These are phyloP conservation scores for Arachis stenosperma DNA, from an alignment of 306 rosid species.

Conservation along the genomic window DNA sequence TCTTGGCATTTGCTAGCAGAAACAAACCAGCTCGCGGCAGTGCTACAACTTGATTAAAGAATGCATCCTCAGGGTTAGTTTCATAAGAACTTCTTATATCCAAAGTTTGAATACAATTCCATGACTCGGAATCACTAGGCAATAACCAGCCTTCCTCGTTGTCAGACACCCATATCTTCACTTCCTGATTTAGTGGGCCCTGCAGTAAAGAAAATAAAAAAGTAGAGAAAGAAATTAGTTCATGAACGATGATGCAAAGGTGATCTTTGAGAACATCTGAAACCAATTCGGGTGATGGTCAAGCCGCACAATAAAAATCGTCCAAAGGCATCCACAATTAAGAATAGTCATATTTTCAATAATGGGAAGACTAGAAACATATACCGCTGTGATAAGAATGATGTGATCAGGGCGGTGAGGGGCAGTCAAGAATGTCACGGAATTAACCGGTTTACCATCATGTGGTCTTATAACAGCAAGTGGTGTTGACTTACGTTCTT, in stretches of 20 bases:
- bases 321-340: slow-evolving; percentile 28
- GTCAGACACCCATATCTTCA: slow-evolving; percentile 72
- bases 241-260: slow-evolving; percentile 30
- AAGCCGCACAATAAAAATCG: slow-evolving; percentile 27
- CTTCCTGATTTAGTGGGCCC: slow-evolving; percentile 71
- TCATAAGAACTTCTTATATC: slow-evolving; percentile 61
- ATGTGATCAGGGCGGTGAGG: slow-evolving; percentile 77
- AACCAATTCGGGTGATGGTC: slow-evolving; percentile 17
- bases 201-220: slow-evolving; percentile 36
- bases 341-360: slow-evolving; percentile 33
- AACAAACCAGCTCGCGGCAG: slow-evolving; percentile 63
- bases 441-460: slow-evolving; percentile 70
- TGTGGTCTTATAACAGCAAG: slow-evolving; percentile 70
- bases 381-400: slow-evolving; percentile 74
- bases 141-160: slow-evolving; percentile 79
- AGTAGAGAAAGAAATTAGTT: slow-evolving; percentile 22
- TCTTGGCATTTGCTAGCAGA: slow-evolving; percentile 81
- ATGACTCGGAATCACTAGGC: slow-evolving; percentile 73
- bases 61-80: slow-evolving; percentile 59
- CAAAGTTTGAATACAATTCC: slow-evolving; percentile 70
- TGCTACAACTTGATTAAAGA: slow-evolving; percentile 71
- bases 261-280: slow-evolving; percentile 12
- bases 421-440: slow-evolving; percentile 75
- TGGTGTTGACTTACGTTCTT: slow-evolving; percentile 62
- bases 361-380: slow-evolving; percentile 34